phyloP scores from a whole-genome alignment of 1,284 basidiomycete species.

The Cryptococcus hybrid region DNA sequence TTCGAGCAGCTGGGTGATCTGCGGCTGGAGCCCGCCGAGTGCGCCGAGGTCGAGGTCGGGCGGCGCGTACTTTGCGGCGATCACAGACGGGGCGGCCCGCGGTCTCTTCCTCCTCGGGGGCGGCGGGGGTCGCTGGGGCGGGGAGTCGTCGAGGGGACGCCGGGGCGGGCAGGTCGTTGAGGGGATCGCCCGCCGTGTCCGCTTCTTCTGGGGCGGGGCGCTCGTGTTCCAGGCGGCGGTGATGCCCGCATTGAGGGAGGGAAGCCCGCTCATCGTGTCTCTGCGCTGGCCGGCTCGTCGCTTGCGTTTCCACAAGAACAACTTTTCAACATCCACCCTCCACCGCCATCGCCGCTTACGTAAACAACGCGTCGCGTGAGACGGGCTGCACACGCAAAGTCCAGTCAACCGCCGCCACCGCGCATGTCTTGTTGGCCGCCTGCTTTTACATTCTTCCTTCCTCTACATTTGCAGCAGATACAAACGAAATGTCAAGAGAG shows the following conservation, averaged over 20 bases:
- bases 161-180: constrained; percentile 9
- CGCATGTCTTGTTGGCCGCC: neutral
- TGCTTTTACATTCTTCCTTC: neutral
- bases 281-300: neutral
- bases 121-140: neutral
- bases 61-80: constrained; percentile 44
- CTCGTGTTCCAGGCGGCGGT: constrained; percentile 39
- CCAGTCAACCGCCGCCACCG: neutral
- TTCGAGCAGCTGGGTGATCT: constrained; percentile 90
- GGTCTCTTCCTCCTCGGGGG: constrained; percentile 20
- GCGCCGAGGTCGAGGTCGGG: constrained; percentile 61
- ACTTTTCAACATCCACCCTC: neutral
- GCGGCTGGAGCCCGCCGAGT: constrained; percentile 81
- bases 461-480: neutral
- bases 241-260: constrained; percentile 40
- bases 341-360: neutral
- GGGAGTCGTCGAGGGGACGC: neutral
- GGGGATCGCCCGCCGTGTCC: constrained; percentile 15
- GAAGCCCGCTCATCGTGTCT: constrained; percentile 20
- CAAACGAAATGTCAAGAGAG: constrained; percentile 16
- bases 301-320: neutral
- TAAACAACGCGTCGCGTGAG: neutral
- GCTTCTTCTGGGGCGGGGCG: constrained; percentile 15
- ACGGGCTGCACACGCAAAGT: neutral
- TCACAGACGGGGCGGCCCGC: constrained; percentile 12